These are phyloP conservation scores for Atalantia buxifolia DNA, from an alignment of 345 rosid genomes.

Conservation along the genomic window DNA sequence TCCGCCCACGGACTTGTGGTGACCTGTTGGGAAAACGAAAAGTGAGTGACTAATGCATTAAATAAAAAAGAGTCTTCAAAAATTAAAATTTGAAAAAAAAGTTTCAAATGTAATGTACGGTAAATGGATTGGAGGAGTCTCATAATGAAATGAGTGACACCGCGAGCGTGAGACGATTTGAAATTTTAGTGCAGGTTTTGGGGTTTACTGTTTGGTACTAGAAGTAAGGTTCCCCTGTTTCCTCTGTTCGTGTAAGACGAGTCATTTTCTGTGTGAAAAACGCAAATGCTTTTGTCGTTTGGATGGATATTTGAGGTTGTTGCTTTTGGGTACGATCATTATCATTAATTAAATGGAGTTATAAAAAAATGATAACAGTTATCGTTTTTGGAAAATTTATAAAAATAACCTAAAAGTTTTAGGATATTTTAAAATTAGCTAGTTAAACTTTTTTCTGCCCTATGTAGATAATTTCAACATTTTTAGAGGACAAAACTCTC, in stretches of 20 bases:
- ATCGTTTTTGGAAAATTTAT: too few species aligned
- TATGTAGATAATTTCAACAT: too few species aligned
- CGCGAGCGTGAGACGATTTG: background rate
- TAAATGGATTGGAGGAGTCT: slow-evolving; percentile 48
- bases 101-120: slow-evolving; percentile 16
- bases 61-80: background rate
- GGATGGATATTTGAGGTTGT: background rate
- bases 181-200: background rate
- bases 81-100: background rate
- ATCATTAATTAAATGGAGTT: too few species aligned
- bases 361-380: too few species aligned
- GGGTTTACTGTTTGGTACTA: background rate
- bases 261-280: background rate
- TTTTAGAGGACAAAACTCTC: rapidly evolving
- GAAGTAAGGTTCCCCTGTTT: background rate
- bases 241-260: background rate
- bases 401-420: too few species aligned
- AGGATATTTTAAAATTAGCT: too few species aligned
- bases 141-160: slow-evolving; percentile 31
- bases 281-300: background rate
- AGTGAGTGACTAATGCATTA: background rate
- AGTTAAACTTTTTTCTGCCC: too few species aligned
- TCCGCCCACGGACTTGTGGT: slow-evolving; percentile 44
- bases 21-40: slow-evolving; percentile 25
- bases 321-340: too few species aligned